Conservation (phyloP, 805 yeast genomes). For the Wickerhamiella sergipiensis region DNA sequence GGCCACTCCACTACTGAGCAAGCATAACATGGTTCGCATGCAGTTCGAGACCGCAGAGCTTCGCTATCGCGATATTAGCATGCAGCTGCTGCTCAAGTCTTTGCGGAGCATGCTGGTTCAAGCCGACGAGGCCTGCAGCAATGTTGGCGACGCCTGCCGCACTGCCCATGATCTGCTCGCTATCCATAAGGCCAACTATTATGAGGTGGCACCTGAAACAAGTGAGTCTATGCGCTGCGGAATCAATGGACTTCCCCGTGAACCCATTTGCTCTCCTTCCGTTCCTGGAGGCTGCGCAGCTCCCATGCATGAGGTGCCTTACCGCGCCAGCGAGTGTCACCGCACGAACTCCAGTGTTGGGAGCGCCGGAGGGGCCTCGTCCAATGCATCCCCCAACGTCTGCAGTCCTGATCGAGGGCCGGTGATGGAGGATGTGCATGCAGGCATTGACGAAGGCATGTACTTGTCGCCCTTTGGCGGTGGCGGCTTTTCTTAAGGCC, state of each 20-base stretch:
- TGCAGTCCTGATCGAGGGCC: not conserved
- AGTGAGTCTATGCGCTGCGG: not conserved
- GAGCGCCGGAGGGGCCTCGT: not conserved
- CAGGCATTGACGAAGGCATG: not conserved
- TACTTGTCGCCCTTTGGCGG: not conserved
- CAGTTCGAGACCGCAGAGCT: slow-evolving; percentile 6
- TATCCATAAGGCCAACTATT: not conserved
- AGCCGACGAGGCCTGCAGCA: slow-evolving; percentile 2
- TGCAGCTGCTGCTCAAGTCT: slow-evolving; percentile 5
- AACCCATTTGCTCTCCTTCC: not conserved
- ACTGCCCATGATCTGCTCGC: not conserved
- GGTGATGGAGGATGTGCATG: not conserved
- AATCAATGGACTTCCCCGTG: not conserved
- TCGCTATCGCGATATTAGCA: slow-evolving; percentile 6
- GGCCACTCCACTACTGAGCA: slow-evolving; percentile 7
- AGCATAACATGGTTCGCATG: slow-evolving; percentile 4
- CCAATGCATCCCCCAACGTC: not conserved
- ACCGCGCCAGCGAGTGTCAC: not conserved
- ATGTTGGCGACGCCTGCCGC: not conserved
- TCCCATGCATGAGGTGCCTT: not conserved
- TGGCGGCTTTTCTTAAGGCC: not conserved
- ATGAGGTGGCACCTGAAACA: not conserved
- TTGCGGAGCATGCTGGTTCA: slow-evolving; percentile 1
- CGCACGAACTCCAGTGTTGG: not conserved
- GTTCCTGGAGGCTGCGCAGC: not conserved